A percentile compares a stretch with the other conserved stretches of the same genome.
phyloP scores from a whole-genome alignment of 441 rosid species.

The Adansonia rubrostipa region DNA sequence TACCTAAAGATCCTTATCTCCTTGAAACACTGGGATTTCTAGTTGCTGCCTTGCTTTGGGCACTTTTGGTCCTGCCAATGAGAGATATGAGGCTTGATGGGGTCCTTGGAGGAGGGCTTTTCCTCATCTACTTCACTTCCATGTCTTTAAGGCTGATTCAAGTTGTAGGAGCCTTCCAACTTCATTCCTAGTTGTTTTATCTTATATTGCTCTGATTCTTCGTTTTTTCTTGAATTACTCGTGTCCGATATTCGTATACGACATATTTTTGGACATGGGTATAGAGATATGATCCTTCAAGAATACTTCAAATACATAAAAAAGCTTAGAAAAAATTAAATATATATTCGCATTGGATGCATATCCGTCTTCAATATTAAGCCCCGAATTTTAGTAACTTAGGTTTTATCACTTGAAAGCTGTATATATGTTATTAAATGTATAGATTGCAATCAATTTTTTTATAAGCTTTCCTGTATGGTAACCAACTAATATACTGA shows the following conservation, averaged over 20 bases:
- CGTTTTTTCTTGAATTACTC: too few relatives aligned
- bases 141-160: conserved; percentile 65
- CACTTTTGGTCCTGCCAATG: conserved; percentile 65
- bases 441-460: background rate
- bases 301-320: too few relatives aligned
- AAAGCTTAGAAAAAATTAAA: too few relatives aligned
- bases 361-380: too few relatives aligned
- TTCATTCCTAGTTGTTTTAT: background rate
- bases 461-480: conserved; percentile 4
- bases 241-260: too few relatives aligned
- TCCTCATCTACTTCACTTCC: conserved; percentile 59
- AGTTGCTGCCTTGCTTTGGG: conserved; percentile 73
- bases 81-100: conserved; percentile 72
- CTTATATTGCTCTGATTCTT: too few relatives aligned
- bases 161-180: conserved; percentile 27
- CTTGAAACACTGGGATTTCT: conserved; percentile 74
- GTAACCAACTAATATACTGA: background rate
- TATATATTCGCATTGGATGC: too few relatives aligned
- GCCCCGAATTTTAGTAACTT: too few relatives aligned
- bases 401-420: background rate
- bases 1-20: conserved; percentile 60
- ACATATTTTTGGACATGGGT: too few relatives aligned
- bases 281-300: too few relatives aligned
- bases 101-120: conserved; percentile 67
- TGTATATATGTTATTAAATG: background rate